Evolutionary conservation across 1,284 basidiomycete species (phyloP).

Genomic region (Heterobasidion irregulare): DNA sequence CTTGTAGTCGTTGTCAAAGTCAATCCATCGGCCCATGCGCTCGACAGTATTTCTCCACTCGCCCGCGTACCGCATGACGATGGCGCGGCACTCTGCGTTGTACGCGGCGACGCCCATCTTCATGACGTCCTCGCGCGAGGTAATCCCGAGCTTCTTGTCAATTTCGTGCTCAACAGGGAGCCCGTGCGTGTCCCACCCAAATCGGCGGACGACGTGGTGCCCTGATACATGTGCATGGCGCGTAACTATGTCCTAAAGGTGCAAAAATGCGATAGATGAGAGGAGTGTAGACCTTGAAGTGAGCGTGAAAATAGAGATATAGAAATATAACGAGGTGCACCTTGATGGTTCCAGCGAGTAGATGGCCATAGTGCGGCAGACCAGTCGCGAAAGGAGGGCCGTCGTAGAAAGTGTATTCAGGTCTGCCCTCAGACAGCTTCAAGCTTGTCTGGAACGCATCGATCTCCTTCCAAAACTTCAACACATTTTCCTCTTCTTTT

Average conservation of each 20-base stretch:
- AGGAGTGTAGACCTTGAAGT: background rate
- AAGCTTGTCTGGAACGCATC: slow-evolving; percentile 96
- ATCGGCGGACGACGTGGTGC: slow-evolving; percentile 89
- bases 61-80: slow-evolving; percentile 94
- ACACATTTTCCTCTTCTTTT: slow-evolving; percentile 88
- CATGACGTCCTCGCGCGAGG: slow-evolving; percentile 90
- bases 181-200: slow-evolving; percentile 99
- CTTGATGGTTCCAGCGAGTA: slow-evolving; percentile 93
- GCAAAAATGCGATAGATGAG: background rate
- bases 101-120: slow-evolving; percentile 96
- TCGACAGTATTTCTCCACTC: slow-evolving; percentile 96
- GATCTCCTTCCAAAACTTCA: slow-evolving; percentile 92
- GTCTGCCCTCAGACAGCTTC: slow-evolving; percentile 85
- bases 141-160: slow-evolving; percentile 94
- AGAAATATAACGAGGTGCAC: slow-evolving; percentile 31
- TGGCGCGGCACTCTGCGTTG: slow-evolving; percentile 94
- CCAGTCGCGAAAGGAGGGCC: slow-evolving; percentile 98
- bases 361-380: slow-evolving; percentile 92
- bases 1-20: slow-evolving; percentile 99
- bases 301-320: background rate
- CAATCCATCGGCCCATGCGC: slow-evolving; percentile 99
- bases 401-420: slow-evolving; percentile 94
- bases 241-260: slow-evolving; percentile 84
- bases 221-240: slow-evolving; percentile 93
- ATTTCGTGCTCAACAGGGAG: slow-evolving; percentile 99